Percentiles rank a stretch among this genome's conserved stretches.
Conservation (phyloP, 768 basidiomycete genomes). For the Dendrothele bispora region DNA sequence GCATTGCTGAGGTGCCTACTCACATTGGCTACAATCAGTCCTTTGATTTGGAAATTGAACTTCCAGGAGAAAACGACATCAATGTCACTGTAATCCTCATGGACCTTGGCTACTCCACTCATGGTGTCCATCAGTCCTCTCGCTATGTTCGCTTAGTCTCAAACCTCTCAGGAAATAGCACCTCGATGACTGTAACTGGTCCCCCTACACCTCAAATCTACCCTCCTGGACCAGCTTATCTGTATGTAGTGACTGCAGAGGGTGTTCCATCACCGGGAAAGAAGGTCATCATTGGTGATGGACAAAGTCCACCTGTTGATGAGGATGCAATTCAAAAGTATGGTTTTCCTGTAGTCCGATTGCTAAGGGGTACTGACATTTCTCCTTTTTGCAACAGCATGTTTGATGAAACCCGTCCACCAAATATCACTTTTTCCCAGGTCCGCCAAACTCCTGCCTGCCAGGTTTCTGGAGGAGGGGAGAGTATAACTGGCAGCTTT, state of each 20-base stretch:
- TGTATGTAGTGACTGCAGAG: constrained; percentile 9
- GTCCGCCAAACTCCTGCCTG: no score
- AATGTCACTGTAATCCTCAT: not conserved
- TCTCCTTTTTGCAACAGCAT: no score
- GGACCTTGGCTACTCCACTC: constrained; percentile 13
- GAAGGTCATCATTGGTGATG: constrained; percentile 11
- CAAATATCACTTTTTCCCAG: no score
- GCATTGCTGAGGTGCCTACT: constrained; percentile 10
- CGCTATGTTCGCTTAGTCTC: constrained; percentile 17
- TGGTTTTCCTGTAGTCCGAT: constrained; percentile 1
- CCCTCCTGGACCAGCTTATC: constrained; percentile 12
- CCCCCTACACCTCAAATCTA: constrained; percentile 14
- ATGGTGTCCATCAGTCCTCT: constrained; percentile 19
- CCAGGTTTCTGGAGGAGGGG: no score
- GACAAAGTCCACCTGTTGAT: constrained; percentile 11
- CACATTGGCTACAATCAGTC: constrained; percentile 18
- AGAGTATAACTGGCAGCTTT: no score
- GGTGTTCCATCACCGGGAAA: constrained; percentile 11
- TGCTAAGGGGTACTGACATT: no score
- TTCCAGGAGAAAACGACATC: not conserved
- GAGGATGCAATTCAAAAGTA: constrained; percentile 13
- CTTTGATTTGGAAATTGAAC: constrained; percentile 10
- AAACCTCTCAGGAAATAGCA: constrained; percentile 6
- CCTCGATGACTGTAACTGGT: constrained; percentile 10
- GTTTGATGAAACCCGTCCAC: no score